Conservation (phyloP, 1,284 basidiomycete species). For the Austropuccinia psidii region DNA sequence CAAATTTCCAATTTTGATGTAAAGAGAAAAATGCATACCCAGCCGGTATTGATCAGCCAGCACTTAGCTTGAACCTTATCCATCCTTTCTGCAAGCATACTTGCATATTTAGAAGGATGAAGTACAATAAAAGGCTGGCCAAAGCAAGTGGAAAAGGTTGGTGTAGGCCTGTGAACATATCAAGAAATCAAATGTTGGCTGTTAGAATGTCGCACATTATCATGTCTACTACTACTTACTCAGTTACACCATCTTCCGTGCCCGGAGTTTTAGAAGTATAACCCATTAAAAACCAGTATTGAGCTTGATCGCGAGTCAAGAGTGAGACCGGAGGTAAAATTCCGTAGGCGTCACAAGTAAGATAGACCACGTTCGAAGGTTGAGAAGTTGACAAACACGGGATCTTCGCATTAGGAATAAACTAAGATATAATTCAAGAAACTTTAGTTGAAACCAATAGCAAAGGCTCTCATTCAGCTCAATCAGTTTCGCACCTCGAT, state of each 20-base stretch:
- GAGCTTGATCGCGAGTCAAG: constrained; percentile 86
- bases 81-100: constrained; percentile 97
- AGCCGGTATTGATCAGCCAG: constrained; percentile 99
- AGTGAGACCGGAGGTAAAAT: constrained; percentile 93
- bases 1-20: constrained; percentile 32
- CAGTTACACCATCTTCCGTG: constrained; percentile 94
- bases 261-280: constrained; percentile 70
- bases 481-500: constrained; percentile 56
- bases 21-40: constrained; percentile 65
- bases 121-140: constrained; percentile 98
- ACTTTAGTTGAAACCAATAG: background rate
- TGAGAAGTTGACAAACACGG: constrained; percentile 76
- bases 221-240: constrained; percentile 48
- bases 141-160: constrained; percentile 99
- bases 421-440: constrained; percentile 45
- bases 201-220: background rate
- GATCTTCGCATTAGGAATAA: constrained; percentile 89
- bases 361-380: constrained; percentile 53
- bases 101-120: constrained; percentile 71
- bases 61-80: constrained; percentile 80
- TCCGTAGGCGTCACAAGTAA: constrained; percentile 97
- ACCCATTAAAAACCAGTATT: constrained; percentile 57
- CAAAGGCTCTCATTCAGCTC: background rate
- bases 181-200: background rate
- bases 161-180: constrained; percentile 59